Evolutionary conservation across 148 eudicot genomes (phyloP), one percentile per base, ranked within the genome.

Genomic region (Camellia lanceoleosa): DNA sequence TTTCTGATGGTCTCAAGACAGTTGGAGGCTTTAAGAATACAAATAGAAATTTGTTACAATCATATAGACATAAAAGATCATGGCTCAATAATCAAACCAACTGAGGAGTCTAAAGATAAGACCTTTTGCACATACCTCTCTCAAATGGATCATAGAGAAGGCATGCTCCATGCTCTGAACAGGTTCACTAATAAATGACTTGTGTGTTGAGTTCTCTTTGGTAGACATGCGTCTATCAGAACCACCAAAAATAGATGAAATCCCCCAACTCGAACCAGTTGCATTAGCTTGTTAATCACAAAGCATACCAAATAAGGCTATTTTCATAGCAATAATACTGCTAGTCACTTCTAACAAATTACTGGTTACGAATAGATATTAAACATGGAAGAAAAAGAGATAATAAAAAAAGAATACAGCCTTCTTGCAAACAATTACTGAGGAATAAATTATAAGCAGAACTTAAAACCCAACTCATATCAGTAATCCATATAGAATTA

Each of bases 1-100:
- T 82, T 84, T 97, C 99, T 79, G 93, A 82, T 19, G 99, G 98
- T 91, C 93, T 97, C 89, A 97, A 83, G 67, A 91, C 81, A 66
- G 92, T 62, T 74, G 99, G 99, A 49, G 99, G 99, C 99, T 94
- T 80, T 78, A 85, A 82, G 66, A 20, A 49, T 49, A 54, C 6
- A 67, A 71, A 76, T 15, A 71, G 11, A 71, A 43, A 75, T 71
- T 55, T 46, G 23, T 74, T 30, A 72, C 19, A 7, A 79, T 7
- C 46, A 74, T 23, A 62, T 2, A 44, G 42, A 56, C 76, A 58
- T 67, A 58, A 47, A 52, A 64, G 44, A 10, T 49, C 52, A 49
- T 4, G 19, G 14, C 38, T n/a, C 13, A 9, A 77, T 7, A 68
- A 19, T 18, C 20, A 83, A 69, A 58, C 13, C 61, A 63, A 30